phyloP scores from a whole-genome alignment of 129 eudicot species.

The Rutidosis leptorrhynchoides region DNA sequence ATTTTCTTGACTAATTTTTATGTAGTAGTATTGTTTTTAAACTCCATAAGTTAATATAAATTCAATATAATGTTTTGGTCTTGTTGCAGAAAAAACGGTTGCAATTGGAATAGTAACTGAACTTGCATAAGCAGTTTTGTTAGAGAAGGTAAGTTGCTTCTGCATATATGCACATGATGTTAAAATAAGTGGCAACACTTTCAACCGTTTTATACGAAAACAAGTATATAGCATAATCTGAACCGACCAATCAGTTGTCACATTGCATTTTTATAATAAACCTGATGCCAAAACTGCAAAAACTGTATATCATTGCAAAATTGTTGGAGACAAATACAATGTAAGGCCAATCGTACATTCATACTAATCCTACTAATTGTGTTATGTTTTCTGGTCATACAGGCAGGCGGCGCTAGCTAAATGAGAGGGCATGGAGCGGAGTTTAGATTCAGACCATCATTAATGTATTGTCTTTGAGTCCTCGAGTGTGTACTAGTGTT shows the following conservation, averaged over 20 bases:
- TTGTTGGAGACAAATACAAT: no score
- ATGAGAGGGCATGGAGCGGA: no score
- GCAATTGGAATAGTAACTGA: constrained; percentile 82
- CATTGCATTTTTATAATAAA: no score
- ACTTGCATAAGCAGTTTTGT: constrained; percentile 52
- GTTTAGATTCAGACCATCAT: no score
- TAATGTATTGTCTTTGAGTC: no score
- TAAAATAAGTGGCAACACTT: not conserved
- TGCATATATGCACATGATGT: not conserved
- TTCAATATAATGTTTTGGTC: not conserved
- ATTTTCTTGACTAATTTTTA: not conserved
- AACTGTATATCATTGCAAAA: not conserved
- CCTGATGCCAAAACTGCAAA: not conserved
- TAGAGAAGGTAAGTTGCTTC: constrained; percentile 23
- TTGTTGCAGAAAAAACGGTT: constrained; percentile 71
- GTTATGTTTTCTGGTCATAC: no score
- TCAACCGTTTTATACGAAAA: not conserved
- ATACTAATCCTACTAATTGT: no score
- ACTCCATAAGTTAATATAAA: not conserved
- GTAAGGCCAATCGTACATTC: no score
- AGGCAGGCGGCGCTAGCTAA: no score
- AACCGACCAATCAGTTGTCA: not conserved
- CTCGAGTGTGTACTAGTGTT: not conserved
- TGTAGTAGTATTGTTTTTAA: not conserved
- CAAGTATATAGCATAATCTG: no score